Evolutionary conservation across 305 asterid species (phyloP).

Genomic region (Fraxinus baroniana): DNA sequence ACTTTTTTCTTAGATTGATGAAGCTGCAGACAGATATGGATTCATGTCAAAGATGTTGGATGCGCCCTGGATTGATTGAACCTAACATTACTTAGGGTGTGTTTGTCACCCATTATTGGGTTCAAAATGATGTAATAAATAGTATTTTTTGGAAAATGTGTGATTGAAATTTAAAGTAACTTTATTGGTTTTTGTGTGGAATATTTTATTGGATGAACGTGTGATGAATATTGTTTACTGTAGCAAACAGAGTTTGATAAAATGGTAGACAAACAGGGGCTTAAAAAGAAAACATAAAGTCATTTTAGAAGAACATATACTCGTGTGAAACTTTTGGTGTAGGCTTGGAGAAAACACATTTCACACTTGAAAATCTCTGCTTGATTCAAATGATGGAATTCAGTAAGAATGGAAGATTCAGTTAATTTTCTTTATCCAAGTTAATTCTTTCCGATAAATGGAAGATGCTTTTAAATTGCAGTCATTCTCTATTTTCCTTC

Average conservation of each 20-base stretch:
- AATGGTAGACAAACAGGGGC: not conserved
- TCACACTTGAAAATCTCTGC: not conserved
- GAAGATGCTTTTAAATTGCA: not conserved
- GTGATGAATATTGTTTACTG: no score
- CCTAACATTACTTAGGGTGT: not conserved
- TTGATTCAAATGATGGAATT: not conserved
- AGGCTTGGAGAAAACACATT: constrained; percentile 6
- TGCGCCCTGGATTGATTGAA: constrained; percentile 58
- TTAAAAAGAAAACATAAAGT: not conserved
- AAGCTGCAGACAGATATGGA: constrained; percentile 69
- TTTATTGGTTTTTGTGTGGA: no score
- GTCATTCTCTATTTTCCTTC: not conserved
- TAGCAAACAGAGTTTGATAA: no score
- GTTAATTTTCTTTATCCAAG: not conserved
- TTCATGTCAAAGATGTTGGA: constrained; percentile 85
- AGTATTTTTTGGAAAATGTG: no score
- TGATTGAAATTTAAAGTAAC: no score
- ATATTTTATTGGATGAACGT: no score
- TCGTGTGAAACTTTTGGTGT: not conserved
- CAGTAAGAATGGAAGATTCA: not conserved
- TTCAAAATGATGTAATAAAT: no score
- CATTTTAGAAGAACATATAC: not conserved
- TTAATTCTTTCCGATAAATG: not conserved
- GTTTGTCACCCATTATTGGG: no score
- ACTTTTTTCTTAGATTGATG: constrained; percentile 52